Evolutionary conservation across 495 filamentous ascomycete species (phyloP).

Genomic region (Echria macrotheca): DNA sequence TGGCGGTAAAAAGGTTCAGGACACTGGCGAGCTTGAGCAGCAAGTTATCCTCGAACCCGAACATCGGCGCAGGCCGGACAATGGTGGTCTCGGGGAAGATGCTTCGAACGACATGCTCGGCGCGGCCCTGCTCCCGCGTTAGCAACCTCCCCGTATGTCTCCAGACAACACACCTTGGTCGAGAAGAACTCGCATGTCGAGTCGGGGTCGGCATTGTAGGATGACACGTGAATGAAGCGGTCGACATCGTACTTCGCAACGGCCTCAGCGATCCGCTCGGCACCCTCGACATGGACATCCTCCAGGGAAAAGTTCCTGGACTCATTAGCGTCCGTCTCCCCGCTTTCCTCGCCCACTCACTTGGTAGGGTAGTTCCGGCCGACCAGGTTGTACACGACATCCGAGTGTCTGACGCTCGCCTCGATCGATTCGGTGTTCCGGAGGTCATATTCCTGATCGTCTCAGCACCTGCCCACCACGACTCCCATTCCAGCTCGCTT

Average conservation of each 20-base stretch:
- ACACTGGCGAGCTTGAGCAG: constrained; percentile 77
- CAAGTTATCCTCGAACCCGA: constrained; percentile 89
- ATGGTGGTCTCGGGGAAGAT: constrained; percentile 99
- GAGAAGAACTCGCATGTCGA: constrained; percentile 82
- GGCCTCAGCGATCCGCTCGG: constrained; percentile 91
- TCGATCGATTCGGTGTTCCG: constrained; percentile 94
- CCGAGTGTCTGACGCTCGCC: constrained; percentile 91
- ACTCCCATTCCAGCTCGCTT: too few species aligned
- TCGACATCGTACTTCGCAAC: constrained; percentile 98
- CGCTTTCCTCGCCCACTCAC: constrained; percentile 42
- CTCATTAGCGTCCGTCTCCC: constrained; percentile 22
- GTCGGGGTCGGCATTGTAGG: constrained; percentile 77
- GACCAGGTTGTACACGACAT: constrained; percentile 93
- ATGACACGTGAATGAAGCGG: constrained; percentile 94
- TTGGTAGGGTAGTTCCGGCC: constrained; percentile 95
- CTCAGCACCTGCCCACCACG: constrained; percentile 20
- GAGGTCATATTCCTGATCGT: constrained; percentile 79
- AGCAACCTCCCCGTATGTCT: too few species aligned
- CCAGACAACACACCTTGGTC: constrained; percentile 62
- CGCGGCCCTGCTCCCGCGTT: constrained; percentile 66
- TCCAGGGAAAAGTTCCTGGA: constrained; percentile 84
- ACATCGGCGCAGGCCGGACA: constrained; percentile 89
- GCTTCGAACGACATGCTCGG: constrained; percentile 74
- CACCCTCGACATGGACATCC: constrained; percentile 90
- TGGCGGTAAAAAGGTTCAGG: constrained; percentile 78